Conservation (phyloP, 257 asterid genomes). For the Dorcoceras hygrometricum region DNA sequence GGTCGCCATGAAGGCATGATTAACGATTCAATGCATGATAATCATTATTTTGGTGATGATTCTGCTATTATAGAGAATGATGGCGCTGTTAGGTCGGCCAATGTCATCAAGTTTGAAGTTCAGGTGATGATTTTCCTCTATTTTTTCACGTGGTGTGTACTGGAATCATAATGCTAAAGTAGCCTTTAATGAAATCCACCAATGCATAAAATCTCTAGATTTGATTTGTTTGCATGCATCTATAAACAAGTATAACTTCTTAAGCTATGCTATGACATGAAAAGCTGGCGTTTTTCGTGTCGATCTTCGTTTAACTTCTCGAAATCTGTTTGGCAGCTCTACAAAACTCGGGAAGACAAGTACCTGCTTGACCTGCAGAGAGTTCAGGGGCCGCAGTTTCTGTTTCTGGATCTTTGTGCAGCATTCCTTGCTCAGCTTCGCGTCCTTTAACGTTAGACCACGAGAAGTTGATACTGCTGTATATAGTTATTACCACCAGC, state of each 20-base stretch:
- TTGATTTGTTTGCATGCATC: neutral
- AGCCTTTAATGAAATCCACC: conserved; percentile 1
- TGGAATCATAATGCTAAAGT: conserved; percentile 1
- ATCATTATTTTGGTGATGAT: conserved; percentile 49
- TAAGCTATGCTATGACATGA: neutral
- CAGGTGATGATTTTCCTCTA: conserved; percentile 50
- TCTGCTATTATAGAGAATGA: conserved; percentile 58
- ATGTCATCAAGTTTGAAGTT: conserved; percentile 85
- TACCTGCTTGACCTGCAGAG: conserved; percentile 92
- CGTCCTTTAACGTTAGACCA: conserved; percentile 46
- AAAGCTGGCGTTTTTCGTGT: neutral
- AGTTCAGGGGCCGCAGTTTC: conserved; percentile 85
- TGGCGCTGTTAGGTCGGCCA: conserved; percentile 35
- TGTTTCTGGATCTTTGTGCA: conserved; percentile 89
- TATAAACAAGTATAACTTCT: neutral
- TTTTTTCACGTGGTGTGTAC: neutral
- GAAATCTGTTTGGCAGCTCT: conserved; percentile 50
- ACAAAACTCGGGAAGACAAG: conserved; percentile 89
- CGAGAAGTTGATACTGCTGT: conserved; percentile 40
- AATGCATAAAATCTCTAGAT: neutral
- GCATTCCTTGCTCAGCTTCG: conserved; percentile 92
- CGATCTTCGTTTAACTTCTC: neutral
- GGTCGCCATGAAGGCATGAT: conserved; percentile 40
- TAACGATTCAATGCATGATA: conserved; percentile 44
- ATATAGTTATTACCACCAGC: conserved; percentile 34